phyloP scores from a whole-genome alignment of 345 rosid species.

The Populus davidiana region DNA sequence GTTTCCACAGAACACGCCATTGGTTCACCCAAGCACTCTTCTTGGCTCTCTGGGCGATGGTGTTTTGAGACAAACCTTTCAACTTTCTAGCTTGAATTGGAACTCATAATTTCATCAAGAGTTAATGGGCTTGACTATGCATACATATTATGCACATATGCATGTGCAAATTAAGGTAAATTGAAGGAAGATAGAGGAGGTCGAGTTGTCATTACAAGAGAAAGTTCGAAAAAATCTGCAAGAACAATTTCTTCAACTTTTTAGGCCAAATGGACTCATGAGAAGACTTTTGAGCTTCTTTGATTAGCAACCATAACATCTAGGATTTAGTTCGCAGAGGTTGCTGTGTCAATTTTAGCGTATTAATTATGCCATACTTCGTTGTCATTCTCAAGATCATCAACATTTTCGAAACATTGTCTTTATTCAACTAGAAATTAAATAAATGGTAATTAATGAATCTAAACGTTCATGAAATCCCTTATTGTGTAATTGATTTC shows the following conservation, averaged over 20 bases:
- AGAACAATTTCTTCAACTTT: not conserved
- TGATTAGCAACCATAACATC: not conserved
- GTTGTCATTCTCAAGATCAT: not conserved
- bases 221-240: not conserved
- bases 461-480: not conserved
- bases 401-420: not conserved
- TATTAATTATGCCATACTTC: not conserved
- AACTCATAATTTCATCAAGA: conserved; percentile 7
- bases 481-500: not conserved
- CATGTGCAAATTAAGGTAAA: not conserved
- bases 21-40: conserved; percentile 39
- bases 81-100: conserved; percentile 50
- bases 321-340: not conserved
- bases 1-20: conserved; percentile 48
- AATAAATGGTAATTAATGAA: not conserved
- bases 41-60: conserved; percentile 45
- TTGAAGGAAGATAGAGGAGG: not conserved
- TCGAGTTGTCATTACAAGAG: not conserved
- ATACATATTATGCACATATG: not conserved
- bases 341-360: not conserved
- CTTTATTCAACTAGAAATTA: not conserved
- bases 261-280: not conserved
- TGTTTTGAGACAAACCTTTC: conserved; percentile 54
- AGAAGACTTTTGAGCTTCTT: not conserved
- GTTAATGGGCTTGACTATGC: not conserved